These are phyloP conservation scores for Suhomyces sp. DNA, from an alignment of 805 yeast genomes.

Conservation along the genomic window DNA sequence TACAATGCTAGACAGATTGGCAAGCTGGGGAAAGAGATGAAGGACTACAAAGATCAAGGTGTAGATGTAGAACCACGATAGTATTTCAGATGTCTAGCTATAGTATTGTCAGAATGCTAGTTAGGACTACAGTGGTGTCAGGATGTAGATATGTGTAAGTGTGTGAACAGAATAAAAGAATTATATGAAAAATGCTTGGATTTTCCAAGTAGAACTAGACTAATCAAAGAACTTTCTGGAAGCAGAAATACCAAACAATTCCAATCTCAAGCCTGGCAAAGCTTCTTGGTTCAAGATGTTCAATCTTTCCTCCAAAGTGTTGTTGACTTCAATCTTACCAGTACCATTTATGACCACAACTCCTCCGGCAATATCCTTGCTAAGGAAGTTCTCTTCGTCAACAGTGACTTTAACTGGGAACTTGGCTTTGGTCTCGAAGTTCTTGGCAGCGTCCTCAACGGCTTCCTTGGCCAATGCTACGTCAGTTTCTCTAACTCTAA, in stretches of 20 bases:
- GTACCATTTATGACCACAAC: constrained; percentile 63
- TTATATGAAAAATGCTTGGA: not conserved
- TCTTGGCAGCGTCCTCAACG: constrained; percentile 55
- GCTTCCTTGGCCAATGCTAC: constrained; percentile 59
- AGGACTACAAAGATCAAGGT: not conserved
- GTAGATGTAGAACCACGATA: not conserved
- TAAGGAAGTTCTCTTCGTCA: constrained; percentile 56
- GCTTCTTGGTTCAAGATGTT: constrained; percentile 77
- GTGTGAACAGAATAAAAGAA: not conserved
- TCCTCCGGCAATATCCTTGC: constrained; percentile 79
- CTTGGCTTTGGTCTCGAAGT: constrained; percentile 62
- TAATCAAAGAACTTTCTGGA: constrained; percentile 90
- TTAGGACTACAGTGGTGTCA: not conserved
- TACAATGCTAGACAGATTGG: not conserved
- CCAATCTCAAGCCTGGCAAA: constrained; percentile 88
- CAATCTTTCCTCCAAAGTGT: constrained; percentile 93
- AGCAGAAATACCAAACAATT: constrained; percentile 79
- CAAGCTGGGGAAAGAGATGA: not conserved
- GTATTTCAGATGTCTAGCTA: not conserved
- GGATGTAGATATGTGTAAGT: no score
- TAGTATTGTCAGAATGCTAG: not conserved
- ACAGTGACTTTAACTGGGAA: constrained; percentile 53
- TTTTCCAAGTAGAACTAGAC: not conserved
- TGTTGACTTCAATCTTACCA: constrained; percentile 85
- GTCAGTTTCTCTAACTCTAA: constrained; percentile 70